Conservation (phyloP, 139 green algal genomes). For the Chlorella sp. region DNA sequence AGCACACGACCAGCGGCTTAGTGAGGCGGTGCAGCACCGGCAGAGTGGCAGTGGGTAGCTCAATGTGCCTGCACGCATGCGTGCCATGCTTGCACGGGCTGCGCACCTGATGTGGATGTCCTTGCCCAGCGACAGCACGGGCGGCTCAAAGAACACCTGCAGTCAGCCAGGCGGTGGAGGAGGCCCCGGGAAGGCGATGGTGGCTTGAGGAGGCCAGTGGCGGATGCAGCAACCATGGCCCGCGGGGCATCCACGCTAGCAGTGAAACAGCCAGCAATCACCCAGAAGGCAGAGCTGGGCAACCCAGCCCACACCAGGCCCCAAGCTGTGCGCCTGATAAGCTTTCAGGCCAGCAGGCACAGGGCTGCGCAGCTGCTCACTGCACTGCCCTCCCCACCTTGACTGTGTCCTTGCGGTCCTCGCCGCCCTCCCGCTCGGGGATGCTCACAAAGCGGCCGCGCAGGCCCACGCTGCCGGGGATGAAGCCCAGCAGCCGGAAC, state of each 20-base stretch:
- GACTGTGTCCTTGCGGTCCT: slow-evolving; percentile 63
- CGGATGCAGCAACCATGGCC: too few species aligned
- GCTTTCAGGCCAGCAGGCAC: neutral
- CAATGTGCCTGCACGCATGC: too few species aligned
- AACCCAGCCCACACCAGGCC: too few species aligned
- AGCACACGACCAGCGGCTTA: too few species aligned
- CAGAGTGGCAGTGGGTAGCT: too few species aligned
- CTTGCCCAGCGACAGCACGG: slow-evolving; percentile 57
- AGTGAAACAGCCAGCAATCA: too few species aligned
- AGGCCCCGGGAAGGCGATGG: too few species aligned
- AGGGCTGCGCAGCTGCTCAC: neutral
- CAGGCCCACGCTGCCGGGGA: slow-evolving; percentile 72
- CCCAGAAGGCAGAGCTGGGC: too few species aligned
- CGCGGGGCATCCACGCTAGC: too few species aligned
- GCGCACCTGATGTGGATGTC: slow-evolving; percentile 53
- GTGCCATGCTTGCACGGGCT: too few species aligned
- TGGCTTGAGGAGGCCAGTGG: too few species aligned
- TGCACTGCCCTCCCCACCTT: slow-evolving; percentile 37
- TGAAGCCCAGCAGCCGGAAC: slow-evolving; percentile 64
- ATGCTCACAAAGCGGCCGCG: slow-evolving; percentile 62
- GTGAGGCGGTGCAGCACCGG: too few species aligned
- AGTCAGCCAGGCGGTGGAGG: neutral
- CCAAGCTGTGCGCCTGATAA: neutral
- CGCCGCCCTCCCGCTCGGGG: slow-evolving; percentile 40
- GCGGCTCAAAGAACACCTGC: slow-evolving; percentile 78